Percentiles rank a stretch among this genome's conserved stretches.
phyloP scores from a whole-genome alignment of 441 rosid species.

The Melastoma candidum region DNA sequence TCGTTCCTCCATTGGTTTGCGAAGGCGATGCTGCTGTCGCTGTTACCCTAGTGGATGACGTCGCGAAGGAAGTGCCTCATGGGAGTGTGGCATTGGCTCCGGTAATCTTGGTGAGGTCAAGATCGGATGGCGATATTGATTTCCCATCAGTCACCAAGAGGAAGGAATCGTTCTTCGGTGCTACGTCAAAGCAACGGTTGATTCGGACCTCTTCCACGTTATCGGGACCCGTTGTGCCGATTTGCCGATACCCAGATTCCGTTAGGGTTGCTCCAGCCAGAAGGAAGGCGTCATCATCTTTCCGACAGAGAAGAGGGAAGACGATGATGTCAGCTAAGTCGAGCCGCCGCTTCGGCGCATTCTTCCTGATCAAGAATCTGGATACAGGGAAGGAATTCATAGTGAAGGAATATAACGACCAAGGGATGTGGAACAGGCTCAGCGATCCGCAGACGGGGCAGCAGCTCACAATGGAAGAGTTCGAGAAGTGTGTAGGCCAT shows the following conservation, averaged over 20 bases:
- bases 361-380: slow-evolving; percentile 73
- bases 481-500: slow-evolving; percentile 71
- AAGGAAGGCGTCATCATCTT: slow-evolving; percentile 10
- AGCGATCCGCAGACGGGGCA: slow-evolving; percentile 94
- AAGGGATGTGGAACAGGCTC: slow-evolving; percentile 87
- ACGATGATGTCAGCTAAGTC: slow-evolving; percentile 25
- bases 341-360: slow-evolving; percentile 37
- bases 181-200: slow-evolving; percentile 56
- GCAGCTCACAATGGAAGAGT: slow-evolving; percentile 85
- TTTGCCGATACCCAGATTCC: slow-evolving; percentile 32
- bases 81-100: slow-evolving; percentile 14
- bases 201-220: slow-evolving; percentile 51
- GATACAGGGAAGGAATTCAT: slow-evolving; percentile 85
- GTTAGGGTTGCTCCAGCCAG: slow-evolving; percentile 23
- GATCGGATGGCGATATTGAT: slow-evolving; percentile 67
- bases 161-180: slow-evolving; percentile 50
- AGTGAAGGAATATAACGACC: slow-evolving; percentile 66
- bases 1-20: slow-evolving; percentile 1
- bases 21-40: slow-evolving; percentile 2
- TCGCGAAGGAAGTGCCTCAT: not conserved
- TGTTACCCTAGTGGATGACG: not conserved
- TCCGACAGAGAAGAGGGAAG: slow-evolving; percentile 4
- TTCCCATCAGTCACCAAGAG: slow-evolving; percentile 36
- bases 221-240: slow-evolving; percentile 26
- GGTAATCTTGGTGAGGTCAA: slow-evolving; percentile 41